These are phyloP conservation scores for Eucalyptus cloeziana DNA, from an alignment of 345 rosid species.

Conservation along the genomic window DNA sequence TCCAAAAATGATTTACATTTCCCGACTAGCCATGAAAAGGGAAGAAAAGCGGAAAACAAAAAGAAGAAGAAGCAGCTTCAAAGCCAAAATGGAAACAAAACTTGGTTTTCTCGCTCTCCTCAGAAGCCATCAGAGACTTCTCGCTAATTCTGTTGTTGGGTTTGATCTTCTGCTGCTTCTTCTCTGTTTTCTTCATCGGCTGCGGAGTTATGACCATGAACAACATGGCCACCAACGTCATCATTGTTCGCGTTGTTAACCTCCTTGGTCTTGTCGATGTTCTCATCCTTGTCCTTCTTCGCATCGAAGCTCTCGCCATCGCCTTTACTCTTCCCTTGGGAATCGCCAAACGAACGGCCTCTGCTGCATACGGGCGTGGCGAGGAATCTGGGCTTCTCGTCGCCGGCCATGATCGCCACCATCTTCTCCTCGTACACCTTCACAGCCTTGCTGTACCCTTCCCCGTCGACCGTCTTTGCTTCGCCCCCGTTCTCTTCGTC, in stretches of 20 bases:
- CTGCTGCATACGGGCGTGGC: conserved; percentile 49
- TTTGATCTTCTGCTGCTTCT: not conserved
- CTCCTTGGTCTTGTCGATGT: not conserved
- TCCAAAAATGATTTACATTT: not conserved
- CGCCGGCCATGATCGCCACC: conserved; percentile 84
- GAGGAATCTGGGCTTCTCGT: conserved; percentile 59
- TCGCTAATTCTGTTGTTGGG: not conserved
- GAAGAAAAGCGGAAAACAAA: not conserved
- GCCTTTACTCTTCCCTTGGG: conserved; percentile 1
- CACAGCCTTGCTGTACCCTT: not conserved
- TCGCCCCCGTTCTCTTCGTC: conserved; percentile 30
- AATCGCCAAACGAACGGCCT: conserved; percentile 28
- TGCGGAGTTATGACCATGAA: not conserved
- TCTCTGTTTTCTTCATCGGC: not conserved
- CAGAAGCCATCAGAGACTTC: not conserved
- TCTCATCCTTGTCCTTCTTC: not conserved
- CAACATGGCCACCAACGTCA: not conserved
- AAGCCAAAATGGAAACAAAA: not conserved
- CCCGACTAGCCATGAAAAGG: not conserved
- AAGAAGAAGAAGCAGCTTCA: not conserved
- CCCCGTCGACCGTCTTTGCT: not conserved
- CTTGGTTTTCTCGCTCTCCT: not conserved
- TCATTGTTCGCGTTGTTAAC: not conserved
- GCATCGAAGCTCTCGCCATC: not conserved
- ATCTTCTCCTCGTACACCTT: conserved; percentile 50